Percentiles rank a stretch among this genome's conserved stretches.
These are phyloP conservation scores for Reutealis trisperma DNA, from an alignment of 345 rosid species.

Conservation along the genomic window DNA sequence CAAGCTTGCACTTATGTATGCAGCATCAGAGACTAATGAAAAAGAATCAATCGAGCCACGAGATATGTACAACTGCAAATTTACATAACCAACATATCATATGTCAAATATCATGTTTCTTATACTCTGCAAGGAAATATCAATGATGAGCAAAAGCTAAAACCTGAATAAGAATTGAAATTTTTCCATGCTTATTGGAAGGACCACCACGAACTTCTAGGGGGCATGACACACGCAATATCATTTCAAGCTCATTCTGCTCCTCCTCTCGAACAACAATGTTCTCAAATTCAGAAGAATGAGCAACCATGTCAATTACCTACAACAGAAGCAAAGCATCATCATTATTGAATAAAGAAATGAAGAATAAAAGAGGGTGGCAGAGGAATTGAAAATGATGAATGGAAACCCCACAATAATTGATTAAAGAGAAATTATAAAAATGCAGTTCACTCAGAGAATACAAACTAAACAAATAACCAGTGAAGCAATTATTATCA, in stretches of 20 bases:
- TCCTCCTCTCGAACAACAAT: slow-evolving; percentile 98
- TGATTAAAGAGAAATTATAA: background rate
- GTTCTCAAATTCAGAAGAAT: slow-evolving; percentile 93
- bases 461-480: background rate
- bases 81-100: slow-evolving; percentile 31
- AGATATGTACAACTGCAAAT: slow-evolving; percentile 87
- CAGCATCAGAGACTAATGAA: slow-evolving; percentile 91
- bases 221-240: slow-evolving; percentile 79
- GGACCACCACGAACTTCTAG: slow-evolving; percentile 91
- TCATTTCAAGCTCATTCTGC: slow-evolving; percentile 85
- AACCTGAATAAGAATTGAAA: slow-evolving; percentile 96
- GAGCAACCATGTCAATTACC: slow-evolving; percentile 97
- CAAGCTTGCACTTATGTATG: slow-evolving; percentile 97
- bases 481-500: background rate
- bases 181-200: slow-evolving; percentile 92
- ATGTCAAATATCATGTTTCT: slow-evolving; percentile 13
- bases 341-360: slow-evolving; percentile 23
- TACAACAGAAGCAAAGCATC: slow-evolving; percentile 28
- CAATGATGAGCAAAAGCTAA: slow-evolving; percentile 16
- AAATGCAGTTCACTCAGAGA: background rate
- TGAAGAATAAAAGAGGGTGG: background rate
- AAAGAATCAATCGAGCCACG: slow-evolving; percentile 92
- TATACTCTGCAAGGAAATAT: slow-evolving; percentile 16
- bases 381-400: background rate
- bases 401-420: background rate